These are phyloP conservation scores for Comarum palustre DNA, from an alignment of 306 rosid species.

Conservation along the genomic window DNA sequence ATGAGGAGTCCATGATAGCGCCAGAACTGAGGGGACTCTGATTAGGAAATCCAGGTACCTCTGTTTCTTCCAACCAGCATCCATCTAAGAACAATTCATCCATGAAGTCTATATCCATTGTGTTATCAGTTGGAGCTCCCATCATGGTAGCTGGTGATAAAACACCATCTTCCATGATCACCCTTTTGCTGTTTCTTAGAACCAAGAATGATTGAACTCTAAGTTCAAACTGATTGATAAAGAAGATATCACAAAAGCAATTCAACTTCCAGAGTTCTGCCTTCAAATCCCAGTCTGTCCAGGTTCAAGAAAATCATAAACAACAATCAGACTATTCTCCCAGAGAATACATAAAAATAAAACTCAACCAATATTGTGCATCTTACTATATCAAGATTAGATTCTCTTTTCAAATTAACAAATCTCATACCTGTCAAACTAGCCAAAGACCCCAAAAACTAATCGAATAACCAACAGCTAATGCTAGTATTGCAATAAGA, in stretches of 20 bases:
- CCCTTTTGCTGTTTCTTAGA: conserved; percentile 10
- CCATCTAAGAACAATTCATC: conserved; percentile 73
- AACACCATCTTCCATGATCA: conserved; percentile 61
- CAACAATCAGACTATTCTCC: background rate
- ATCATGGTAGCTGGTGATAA: conserved; percentile 51
- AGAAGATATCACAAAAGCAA: conserved; percentile 7
- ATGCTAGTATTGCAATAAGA: background rate
- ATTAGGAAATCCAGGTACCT: conserved; percentile 56
- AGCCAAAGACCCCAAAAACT: conserved; percentile 5
- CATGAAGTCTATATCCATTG: conserved; percentile 80
- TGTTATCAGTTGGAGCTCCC: conserved; percentile 49
- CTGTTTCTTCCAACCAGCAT: conserved; percentile 80
- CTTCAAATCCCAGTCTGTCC: conserved; percentile 29
- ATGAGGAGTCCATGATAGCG: conserved; percentile 53
- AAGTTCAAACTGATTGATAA: conserved; percentile 4
- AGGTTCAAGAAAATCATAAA: conserved; percentile 28
- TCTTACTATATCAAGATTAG: conserved; percentile 11
- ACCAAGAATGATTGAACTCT: conserved; percentile 27
- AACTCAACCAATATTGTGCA: background rate
- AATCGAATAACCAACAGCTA: conserved; percentile 9
- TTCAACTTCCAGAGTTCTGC: conserved; percentile 16
- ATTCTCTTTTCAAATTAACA: conserved; percentile 16
- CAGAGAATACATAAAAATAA: conserved; percentile 5
- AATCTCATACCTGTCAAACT: conserved; percentile 24
- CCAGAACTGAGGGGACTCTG: conserved; percentile 47